These are phyloP conservation scores for Suhomyces yuchorum DNA, from an alignment of 1,139 yeast species.

Conservation along the genomic window DNA sequence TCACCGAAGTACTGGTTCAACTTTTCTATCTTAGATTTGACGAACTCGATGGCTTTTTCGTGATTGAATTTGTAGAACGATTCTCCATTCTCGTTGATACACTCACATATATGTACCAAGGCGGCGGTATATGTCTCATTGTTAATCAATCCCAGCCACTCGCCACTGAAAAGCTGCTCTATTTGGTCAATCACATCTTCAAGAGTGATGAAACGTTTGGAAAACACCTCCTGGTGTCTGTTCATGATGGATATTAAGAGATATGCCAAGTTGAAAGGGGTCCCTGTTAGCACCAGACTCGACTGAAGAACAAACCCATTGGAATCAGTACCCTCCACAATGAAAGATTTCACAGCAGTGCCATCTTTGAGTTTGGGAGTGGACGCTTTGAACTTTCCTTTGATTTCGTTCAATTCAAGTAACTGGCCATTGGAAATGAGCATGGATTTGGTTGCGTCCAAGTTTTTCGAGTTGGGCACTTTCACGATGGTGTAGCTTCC, in stretches of 20 bases:
- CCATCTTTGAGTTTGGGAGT: conserved; percentile 26
- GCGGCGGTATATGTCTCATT: conserved; percentile 22
- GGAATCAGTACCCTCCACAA: conserved; percentile 29
- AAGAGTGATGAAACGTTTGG: conserved; percentile 40
- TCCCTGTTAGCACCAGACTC: conserved; percentile 43
- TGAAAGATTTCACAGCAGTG: conserved; percentile 38
- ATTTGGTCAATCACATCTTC: conserved; percentile 54
- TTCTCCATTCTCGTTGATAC: conserved; percentile 50
- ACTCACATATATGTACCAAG: conserved; percentile 45
- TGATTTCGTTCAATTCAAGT: conserved; percentile 38
- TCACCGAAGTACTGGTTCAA: conserved; percentile 30
- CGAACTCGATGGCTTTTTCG: conserved; percentile 31
- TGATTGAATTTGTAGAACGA: conserved; percentile 47
- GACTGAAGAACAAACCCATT: conserved; percentile 35
- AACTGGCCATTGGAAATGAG: conserved; percentile 22
- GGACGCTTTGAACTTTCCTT: conserved; percentile 25
- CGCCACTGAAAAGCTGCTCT: conserved; percentile 20
- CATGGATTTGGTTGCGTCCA: conserved; percentile 23
- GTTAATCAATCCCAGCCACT: conserved; percentile 31
- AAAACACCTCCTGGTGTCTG: conserved; percentile 25
- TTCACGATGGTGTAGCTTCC: conserved; percentile 22
- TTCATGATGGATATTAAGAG: conserved; percentile 42
- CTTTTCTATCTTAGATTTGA: conserved; percentile 32
- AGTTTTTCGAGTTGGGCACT: conserved; percentile 28
- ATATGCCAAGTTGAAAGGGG: conserved; percentile 46